Base-by-base conservation (phyloP, 2,329 filamentous ascomycete species). In the Xylariaceae sp. region DNA sequence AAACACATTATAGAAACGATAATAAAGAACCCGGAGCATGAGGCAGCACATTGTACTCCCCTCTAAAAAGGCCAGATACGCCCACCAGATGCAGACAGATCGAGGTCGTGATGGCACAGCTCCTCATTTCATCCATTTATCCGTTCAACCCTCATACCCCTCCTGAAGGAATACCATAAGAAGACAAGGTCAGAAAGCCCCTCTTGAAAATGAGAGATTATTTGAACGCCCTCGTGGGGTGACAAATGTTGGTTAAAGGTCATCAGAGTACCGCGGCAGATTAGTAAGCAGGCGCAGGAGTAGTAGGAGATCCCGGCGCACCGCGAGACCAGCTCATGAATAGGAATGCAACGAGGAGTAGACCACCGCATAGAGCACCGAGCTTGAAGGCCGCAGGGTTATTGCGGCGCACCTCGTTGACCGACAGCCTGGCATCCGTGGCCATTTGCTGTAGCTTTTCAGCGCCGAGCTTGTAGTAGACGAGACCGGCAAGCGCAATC, bases 401-500 rank as follows among this genome's bases (percentile, higher is more conserved):
- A 51, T 51, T 61, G 32, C 60, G 63, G 50, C 62, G 60, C 40
- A 58, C 54, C 43, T 64, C 57, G 44, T 52, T 56, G 32, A 63
- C 32, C 6, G 61, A 55, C 11, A 62, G 50, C 37, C 40, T 57
- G 12, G 59, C 59, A 45, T 65, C 61, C 26, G 58, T 62, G 34
- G 55, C 58, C 55, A 65, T 58, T 45, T 62, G 59, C 47, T 65
- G 60, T 47, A 68, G 59, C 53, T 64, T 63, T 52, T 65, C 63
- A 43, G 63, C 60, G 31, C 64, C 62, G 8, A 65, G 59, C 53
- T 63, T 62, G 61, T 69, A 69, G 62, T 66, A 65, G 26, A 65
- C 58, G n/a, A 68, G 57, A 39, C 67, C 64, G 47, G 53, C 62
- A 32, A 70, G 62, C 2, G 85, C 84, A 64, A 88, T 80, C 58